Evolutionary conservation across 202 grass and related monocot genomes (phyloP).

Genomic region (Alloteropsis angusta): DNA sequence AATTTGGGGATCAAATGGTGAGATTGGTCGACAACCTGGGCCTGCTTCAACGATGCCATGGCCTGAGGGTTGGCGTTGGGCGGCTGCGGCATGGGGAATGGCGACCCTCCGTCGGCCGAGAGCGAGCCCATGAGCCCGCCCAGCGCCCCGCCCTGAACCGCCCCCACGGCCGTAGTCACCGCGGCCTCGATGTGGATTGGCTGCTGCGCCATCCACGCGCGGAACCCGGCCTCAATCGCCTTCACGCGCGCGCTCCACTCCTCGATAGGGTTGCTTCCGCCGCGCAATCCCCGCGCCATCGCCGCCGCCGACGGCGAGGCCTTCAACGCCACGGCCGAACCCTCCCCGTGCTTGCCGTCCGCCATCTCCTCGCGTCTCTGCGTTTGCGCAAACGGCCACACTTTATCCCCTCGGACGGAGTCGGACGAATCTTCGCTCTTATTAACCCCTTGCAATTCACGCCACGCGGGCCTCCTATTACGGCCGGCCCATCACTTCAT

Average conservation of each 20-base stretch:
- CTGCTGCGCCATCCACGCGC: slow-evolving; percentile 69
- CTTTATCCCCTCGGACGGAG: slow-evolving; percentile 11
- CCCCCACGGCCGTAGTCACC: slow-evolving; percentile 57
- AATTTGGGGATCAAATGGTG: neutral
- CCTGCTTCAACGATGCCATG: slow-evolving; percentile 70
- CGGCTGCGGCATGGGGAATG: slow-evolving; percentile 36
- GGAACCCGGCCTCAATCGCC: slow-evolving; percentile 54
- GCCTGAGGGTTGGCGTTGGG: slow-evolving; percentile 54
- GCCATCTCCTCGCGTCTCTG: neutral
- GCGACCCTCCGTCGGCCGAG: slow-evolving; percentile 41
- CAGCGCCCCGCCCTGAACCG: slow-evolving; percentile 69
- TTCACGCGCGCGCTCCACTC: slow-evolving; percentile 47
- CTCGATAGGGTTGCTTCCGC: slow-evolving; percentile 35
- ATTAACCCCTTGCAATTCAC: neutral
- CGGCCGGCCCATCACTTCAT: neutral
- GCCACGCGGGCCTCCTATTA: neutral
- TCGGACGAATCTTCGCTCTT: neutral
- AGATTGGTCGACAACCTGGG: slow-evolving; percentile 44
- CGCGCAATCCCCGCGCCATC: slow-evolving; percentile 18
- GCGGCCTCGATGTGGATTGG: slow-evolving; percentile 68
- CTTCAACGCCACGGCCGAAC: slow-evolving; percentile 17
- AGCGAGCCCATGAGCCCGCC: slow-evolving; percentile 75
- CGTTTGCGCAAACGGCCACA: neutral
- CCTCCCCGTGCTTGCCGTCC: slow-evolving; percentile 4
- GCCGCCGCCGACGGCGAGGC: slow-evolving; percentile 12